Evolutionary conservation across 768 basidiomycete species (phyloP), one percentile per base, ranked within the genome.

Genomic region (Boletus vinaceobasis): DNA sequence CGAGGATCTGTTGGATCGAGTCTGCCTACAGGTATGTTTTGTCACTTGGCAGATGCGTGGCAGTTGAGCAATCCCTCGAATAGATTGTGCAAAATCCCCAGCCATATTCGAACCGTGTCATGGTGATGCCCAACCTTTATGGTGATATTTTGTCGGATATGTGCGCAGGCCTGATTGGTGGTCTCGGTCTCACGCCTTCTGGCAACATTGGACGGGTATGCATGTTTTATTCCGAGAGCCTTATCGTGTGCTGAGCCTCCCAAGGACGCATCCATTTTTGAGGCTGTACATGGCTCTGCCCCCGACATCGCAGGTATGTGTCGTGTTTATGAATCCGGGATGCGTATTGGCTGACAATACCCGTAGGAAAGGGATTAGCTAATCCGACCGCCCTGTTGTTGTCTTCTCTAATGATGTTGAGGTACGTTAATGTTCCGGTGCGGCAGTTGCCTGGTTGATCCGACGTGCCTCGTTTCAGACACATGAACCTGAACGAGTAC

Each of bases 121-220:
- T 99, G 96, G 97, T 99, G 62, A 98, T 98, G 95, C 97, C 97
- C 50, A 99, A 99, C 79, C 77, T 99, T 57, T 95, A 92, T 65
- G 92, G 89, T 68, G 94, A 94, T 71, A 97, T 97, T 68, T 77
- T 97, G 60, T 97, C 94, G 45, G 95, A 99, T 72, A 94, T 99
- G 89, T 96, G 93, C 62, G 97, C 97, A 56, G 97, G 97, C 55
- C 81, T 99, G 63, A 98, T 99, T 73, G 97, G 97, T 57, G 97
- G 97, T 59, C 80, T 99, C 60, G 97, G 97, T 60, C 80, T 98
- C 62, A 98, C 96, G 1, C 96, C 96, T 31, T 98, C 96, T 48
- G 95, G 95, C 27, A 98, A 98, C 76, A 98, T 98, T 70, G 95
- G 95, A 62, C 85, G 88, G 63, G 91, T 91, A 76, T 60, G 86